These are phyloP conservation scores for Neopestalotiopsis sp. DNA, from an alignment of 2,329 filamentous ascomycete species.

Conservation along the genomic window DNA sequence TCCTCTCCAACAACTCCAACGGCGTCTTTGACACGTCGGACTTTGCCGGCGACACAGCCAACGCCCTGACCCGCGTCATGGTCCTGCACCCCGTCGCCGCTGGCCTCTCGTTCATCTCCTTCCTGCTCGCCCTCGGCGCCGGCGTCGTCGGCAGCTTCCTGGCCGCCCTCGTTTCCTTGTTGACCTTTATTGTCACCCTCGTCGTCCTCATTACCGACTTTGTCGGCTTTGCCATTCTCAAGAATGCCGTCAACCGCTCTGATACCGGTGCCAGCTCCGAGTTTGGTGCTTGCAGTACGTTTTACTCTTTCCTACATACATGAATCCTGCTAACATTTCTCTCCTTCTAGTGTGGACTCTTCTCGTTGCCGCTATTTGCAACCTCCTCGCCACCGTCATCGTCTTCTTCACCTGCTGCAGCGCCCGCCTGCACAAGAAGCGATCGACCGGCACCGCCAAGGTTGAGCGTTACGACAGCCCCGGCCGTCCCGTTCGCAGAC, in stretches of 20 bases:
- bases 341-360: constrained; percentile 58
- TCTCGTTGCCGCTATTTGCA: constrained; percentile 59
- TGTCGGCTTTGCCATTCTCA: constrained; percentile 44
- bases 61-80: constrained; percentile 50
- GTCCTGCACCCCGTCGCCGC: constrained; percentile 42
- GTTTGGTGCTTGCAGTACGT: constrained; percentile 50
- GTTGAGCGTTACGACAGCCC: constrained; percentile 12
- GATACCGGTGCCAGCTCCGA: constrained; percentile 40
- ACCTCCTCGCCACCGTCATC: constrained; percentile 60
- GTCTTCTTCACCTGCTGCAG: constrained; percentile 69
- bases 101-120: constrained; percentile 50
- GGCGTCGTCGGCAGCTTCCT: constrained; percentile 48
- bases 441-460: constrained; percentile 9
- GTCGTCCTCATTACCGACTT: constrained; percentile 52
- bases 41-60: constrained; percentile 42
- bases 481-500: constrained; percentile 1
- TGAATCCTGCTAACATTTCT: background rate
- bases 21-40: constrained; percentile 37
- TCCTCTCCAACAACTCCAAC: constrained; percentile 24
- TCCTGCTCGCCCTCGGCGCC: constrained; percentile 48
- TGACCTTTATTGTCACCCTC: constrained; percentile 48
- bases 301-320: background rate
- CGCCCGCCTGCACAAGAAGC: constrained; percentile 45
- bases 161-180: constrained; percentile 41
- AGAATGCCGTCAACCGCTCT: constrained; percentile 29